These are phyloP conservation scores for Thozetella sp. DNA, from an alignment of 495 filamentous ascomycete species.

Conservation along the genomic window DNA sequence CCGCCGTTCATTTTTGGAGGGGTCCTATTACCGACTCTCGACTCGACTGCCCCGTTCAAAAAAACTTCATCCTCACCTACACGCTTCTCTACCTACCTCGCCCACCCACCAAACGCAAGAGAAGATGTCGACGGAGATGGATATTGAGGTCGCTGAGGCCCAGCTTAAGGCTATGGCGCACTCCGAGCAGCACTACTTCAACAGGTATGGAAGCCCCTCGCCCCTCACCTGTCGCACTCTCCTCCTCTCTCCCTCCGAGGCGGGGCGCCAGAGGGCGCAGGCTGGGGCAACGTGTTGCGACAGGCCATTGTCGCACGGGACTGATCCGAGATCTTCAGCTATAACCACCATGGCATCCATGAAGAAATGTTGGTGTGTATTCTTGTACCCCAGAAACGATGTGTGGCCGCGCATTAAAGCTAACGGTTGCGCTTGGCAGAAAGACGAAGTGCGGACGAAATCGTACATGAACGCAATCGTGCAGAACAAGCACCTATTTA, in stretches of 20 bases:
- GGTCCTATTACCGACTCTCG: not conserved
- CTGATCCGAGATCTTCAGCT: conserved; percentile 53
- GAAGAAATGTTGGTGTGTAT: conserved; percentile 95
- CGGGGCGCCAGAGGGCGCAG: too few species aligned
- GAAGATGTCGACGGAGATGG: conserved; percentile 44
- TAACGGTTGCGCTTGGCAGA: conserved; percentile 50
- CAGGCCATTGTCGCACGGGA: too few species aligned
- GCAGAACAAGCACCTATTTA: conserved; percentile 89
- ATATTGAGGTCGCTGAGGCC: conserved; percentile 50
- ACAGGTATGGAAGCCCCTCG: conserved; percentile 64
- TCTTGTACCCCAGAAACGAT: conserved; percentile 5
- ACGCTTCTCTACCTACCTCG: conserved; percentile 2
- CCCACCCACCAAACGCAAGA: conserved; percentile 1
- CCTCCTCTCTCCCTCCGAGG: too few species aligned
- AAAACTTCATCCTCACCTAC: not conserved
- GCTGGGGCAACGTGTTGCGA: too few species aligned
- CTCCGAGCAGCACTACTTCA: conserved; percentile 96
- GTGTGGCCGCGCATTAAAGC: conserved; percentile 16
- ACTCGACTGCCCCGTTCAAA: too few species aligned
- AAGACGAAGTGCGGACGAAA: conserved; percentile 95
- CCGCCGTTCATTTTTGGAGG: not conserved
- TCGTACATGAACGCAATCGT: conserved; percentile 97
- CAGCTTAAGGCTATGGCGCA: conserved; percentile 70
- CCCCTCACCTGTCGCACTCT: too few species aligned
- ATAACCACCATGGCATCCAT: conserved; percentile 97